Evolutionary conservation across 2,329 filamentous ascomycete species (phyloP).

Genomic region (Stachybotrys elegans): DNA sequence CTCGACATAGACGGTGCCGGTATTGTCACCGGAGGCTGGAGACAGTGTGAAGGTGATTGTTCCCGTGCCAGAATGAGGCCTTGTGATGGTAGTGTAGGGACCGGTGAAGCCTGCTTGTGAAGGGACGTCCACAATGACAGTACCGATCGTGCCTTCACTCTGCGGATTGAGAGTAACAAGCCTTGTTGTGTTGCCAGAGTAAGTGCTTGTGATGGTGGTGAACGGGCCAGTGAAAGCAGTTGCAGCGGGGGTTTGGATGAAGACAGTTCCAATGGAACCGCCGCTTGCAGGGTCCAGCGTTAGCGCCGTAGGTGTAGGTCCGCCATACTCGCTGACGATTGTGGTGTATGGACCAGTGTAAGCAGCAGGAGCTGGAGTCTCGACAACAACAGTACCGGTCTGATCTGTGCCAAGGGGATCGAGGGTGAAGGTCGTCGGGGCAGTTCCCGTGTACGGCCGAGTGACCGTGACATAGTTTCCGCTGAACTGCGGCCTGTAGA

Average conservation of each 20-base stretch:
- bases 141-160: neutral
- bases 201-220: neutral
- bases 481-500: neutral
- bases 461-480: neutral
- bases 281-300: neutral
- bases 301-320: neutral
- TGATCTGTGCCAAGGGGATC: neutral
- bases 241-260: neutral
- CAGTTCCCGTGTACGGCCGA: neutral
- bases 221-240: neutral
- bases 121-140: neutral
- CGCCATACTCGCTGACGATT: neutral
- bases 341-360: conserved; percentile 2
- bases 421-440: neutral
- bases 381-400: neutral
- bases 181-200: neutral
- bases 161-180: neutral
- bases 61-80: neutral
- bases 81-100: neutral
- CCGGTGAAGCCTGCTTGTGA: neutral
- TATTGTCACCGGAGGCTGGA: neutral
- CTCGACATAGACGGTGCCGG: neutral
- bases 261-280: neutral
- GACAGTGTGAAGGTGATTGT: neutral
- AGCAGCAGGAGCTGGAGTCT: neutral